A percentile compares a stretch with the other conserved stretches of the same genome.
Evolutionary conservation across 2,329 filamentous ascomycete genomes (phyloP).

Genomic region (Capronia epimyces): DNA sequence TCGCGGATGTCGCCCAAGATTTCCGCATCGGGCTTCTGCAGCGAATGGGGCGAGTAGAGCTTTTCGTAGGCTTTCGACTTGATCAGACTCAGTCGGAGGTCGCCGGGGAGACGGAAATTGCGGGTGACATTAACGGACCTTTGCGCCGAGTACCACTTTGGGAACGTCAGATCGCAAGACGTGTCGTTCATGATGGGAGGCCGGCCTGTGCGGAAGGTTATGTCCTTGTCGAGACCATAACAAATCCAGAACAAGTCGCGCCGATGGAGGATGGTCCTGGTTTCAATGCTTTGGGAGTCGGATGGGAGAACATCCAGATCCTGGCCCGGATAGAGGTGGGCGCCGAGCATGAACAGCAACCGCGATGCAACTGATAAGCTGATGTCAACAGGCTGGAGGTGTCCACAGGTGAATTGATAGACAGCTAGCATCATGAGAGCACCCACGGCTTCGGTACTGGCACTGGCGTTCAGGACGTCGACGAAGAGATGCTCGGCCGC

Average conservation of each 20-base stretch:
- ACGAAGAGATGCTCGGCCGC: slow-evolving; percentile 43
- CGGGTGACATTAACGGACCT: slow-evolving; percentile 30
- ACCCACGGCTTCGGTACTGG: slow-evolving; percentile 43
- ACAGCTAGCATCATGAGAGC: slow-evolving; percentile 44
- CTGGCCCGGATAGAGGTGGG: slow-evolving; percentile 34
- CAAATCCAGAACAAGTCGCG: slow-evolving; percentile 51
- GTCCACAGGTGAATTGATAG: slow-evolving; percentile 45
- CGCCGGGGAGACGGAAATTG: slow-evolving; percentile 41
- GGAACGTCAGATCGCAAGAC: slow-evolving; percentile 50
- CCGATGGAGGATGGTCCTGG: slow-evolving; percentile 29
- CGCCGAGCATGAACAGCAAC: slow-evolving; percentile 48
- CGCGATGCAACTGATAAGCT: slow-evolving; percentile 45
- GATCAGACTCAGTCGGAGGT: slow-evolving; percentile 47
- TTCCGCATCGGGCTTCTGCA: slow-evolving; percentile 51
- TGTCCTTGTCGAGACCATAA: slow-evolving; percentile 53
- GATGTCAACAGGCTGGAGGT: slow-evolving; percentile 44
- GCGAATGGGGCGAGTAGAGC: slow-evolving; percentile 48
- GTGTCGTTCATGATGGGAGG: slow-evolving; percentile 49
- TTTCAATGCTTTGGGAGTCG: slow-evolving; percentile 4
- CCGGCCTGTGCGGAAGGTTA: slow-evolving; percentile 50
- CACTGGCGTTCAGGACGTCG: slow-evolving; percentile 30
- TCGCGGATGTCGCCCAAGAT: slow-evolving; percentile 52
- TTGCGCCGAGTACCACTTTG: slow-evolving; percentile 38
- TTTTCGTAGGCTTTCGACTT: slow-evolving; percentile 48
- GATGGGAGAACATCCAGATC: slow-evolving; percentile 18